phyloP scores from a whole-genome alignment of 2,329 filamentous ascomycete species.

The Madurella fahalii region DNA sequence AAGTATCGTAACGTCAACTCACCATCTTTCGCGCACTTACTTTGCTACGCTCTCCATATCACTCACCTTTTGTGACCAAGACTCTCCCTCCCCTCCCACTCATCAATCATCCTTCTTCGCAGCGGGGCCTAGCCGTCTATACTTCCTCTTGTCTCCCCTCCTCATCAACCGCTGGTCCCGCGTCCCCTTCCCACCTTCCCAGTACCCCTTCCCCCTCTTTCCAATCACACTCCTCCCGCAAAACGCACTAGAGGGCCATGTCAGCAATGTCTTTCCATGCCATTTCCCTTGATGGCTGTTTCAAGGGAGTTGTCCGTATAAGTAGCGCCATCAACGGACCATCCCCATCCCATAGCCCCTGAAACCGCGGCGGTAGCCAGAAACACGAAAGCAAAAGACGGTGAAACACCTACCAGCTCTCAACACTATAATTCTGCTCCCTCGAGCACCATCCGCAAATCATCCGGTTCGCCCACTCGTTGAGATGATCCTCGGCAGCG shows the following conservation, averaged over 20 bases:
- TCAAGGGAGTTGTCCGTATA: too few species aligned
- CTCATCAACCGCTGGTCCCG: slow-evolving; percentile 68
- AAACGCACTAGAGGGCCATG: slow-evolving; percentile 40
- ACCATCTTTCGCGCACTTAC: too few species aligned
- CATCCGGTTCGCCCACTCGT: slow-evolving; percentile 82
- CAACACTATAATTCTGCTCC: slow-evolving; percentile 74
- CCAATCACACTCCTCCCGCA: slow-evolving; percentile 69
- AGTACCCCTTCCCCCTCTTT: slow-evolving; percentile 65
- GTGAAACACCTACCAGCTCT: slow-evolving; percentile 55
- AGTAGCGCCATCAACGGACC: too few species aligned
- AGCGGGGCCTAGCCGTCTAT: slow-evolving; percentile 53
- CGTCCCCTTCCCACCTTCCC: slow-evolving; percentile 85
- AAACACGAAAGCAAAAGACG: background rate
- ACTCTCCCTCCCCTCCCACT: background rate
- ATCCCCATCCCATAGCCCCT: background rate
- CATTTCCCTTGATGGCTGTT: too few species aligned
- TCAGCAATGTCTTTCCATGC: background rate
- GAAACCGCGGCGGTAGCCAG: background rate
- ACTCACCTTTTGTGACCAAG: background rate
- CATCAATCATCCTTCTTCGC: slow-evolving; percentile 29
- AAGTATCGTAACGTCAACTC: too few species aligned
- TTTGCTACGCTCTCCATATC: too few species aligned
- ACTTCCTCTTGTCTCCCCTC: slow-evolving; percentile 71
- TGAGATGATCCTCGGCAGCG: slow-evolving; percentile 62
- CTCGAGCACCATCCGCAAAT: slow-evolving; percentile 75